Evolutionary conservation across 129 eudicot genomes (phyloP).

Genomic region (Pseudognaphalium luteoalbum): DNA sequence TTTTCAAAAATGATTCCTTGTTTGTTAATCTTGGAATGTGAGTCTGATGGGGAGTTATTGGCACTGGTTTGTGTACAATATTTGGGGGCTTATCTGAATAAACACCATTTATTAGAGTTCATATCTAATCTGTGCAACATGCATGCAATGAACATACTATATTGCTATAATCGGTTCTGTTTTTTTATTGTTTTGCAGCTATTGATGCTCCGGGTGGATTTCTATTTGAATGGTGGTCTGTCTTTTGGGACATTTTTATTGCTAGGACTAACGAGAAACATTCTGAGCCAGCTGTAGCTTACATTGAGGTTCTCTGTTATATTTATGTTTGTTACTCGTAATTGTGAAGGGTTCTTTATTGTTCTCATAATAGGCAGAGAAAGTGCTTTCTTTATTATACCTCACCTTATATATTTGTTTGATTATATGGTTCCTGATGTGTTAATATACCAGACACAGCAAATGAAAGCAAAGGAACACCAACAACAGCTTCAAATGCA

Average conservation of each 20-base stretch:
- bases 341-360: not conserved
- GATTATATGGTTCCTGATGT: conserved; percentile 6
- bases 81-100: not conserved
- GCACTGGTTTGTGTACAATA: conserved; percentile 8
- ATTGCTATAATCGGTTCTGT: not conserved
- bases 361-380: too few relatives aligned
- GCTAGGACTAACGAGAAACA: conserved; percentile 98
- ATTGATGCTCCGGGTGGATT: conserved; percentile 99
- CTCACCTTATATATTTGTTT: conserved; percentile 1
- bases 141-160: not conserved
- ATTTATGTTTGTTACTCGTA: not conserved
- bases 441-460: conserved; percentile 61
- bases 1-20: not conserved
- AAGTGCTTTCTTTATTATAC: not conserved
- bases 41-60: conserved; percentile 15
- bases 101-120: not conserved
- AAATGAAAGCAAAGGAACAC: conserved; percentile 89
- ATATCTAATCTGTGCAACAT: not conserved
- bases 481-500: conserved; percentile 97
- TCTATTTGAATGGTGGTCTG: conserved; percentile 99
- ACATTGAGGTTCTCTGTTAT: conserved; percentile 66
- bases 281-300: conserved; percentile 97
- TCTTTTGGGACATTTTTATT: conserved; percentile 96
- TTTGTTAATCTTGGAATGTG: conserved; percentile 12
- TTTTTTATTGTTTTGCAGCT: conserved; percentile 46